A percentile compares a stretch with the other conserved stretches of the same genome.
Conservation (phyloP, 805 yeast genomes). For the Candida krabiensis region DNA sequence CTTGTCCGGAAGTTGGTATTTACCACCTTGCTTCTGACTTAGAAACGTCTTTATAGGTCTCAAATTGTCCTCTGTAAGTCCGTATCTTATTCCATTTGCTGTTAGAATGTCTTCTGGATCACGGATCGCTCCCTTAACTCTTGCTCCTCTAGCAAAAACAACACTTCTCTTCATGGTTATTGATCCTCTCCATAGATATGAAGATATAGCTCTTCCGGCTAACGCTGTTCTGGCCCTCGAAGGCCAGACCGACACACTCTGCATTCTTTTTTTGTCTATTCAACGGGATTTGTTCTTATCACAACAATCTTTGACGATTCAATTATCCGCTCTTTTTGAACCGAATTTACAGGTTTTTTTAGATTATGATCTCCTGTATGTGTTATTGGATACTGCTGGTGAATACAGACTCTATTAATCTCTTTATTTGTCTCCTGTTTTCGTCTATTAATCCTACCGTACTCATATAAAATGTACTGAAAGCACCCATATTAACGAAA, state of each 20-base stretch:
- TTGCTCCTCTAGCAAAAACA: slow-evolving; percentile 47
- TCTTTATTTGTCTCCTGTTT: too few relatives aligned
- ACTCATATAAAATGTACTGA: not conserved
- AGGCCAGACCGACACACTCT: slow-evolving; percentile 5
- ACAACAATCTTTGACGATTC: too few relatives aligned
- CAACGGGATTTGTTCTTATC: not conserved
- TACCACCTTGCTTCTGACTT: slow-evolving; percentile 28
- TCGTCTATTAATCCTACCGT: not conserved
- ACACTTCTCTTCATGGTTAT: slow-evolving; percentile 23
- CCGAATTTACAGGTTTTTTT: too few relatives aligned
- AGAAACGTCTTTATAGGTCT: slow-evolving; percentile 49
- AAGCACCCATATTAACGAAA: slow-evolving; percentile 9
- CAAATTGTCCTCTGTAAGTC: slow-evolving; percentile 48
- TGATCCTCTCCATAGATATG: not conserved
- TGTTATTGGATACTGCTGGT: too few relatives aligned
- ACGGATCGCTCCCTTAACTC: slow-evolving; percentile 71
- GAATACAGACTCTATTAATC: too few relatives aligned
- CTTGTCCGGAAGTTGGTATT: slow-evolving; percentile 57
- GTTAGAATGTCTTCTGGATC: slow-evolving; percentile 62
- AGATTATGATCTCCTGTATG: too few relatives aligned
- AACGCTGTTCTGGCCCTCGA: not conserved
- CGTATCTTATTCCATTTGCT: slow-evolving; percentile 56
- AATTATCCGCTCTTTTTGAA: too few relatives aligned
- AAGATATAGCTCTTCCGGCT: not conserved
- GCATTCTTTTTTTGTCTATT: slow-evolving; percentile 3